Percentiles rank a stretch among this genome's conserved stretches.
These are phyloP conservation scores for Mentha longifolia DNA, from an alignment of 257 asterid species.

Conservation along the genomic window DNA sequence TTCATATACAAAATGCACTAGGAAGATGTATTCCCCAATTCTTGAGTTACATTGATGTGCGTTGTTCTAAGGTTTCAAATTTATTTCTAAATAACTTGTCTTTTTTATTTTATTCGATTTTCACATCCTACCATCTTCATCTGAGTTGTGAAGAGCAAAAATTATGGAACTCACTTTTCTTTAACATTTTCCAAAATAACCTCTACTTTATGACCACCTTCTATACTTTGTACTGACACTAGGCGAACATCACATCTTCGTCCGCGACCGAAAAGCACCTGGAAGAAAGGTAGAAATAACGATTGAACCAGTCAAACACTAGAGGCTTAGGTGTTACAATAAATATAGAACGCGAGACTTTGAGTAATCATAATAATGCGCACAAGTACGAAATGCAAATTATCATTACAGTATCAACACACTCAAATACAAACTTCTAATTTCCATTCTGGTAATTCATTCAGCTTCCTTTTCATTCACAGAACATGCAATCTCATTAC, in stretches of 20 bases:
- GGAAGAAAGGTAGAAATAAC: constrained; percentile 13
- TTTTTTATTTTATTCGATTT: neutral
- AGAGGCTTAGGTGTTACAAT: neutral
- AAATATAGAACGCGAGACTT: neutral
- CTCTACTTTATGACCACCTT: constrained; percentile 34
- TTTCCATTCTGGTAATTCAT: neutral
- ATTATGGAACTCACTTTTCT: constrained; percentile 36
- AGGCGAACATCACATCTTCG: constrained; percentile 41
- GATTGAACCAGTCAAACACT: neutral
- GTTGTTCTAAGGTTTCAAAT: no score
- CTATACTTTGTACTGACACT: constrained; percentile 33
- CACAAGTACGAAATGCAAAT: neutral
- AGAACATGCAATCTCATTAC: neutral
- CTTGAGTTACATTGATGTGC: no score
- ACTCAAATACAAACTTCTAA: neutral
- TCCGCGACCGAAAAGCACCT: constrained; percentile 44
- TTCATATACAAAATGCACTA: no score
- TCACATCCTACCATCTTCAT: neutral
- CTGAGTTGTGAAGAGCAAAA: constrained; percentile 4
- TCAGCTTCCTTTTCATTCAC: neutral
- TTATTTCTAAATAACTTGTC: no score
- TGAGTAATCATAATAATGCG: neutral
- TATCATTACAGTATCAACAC: neutral
- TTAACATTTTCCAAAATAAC: constrained; percentile 30
- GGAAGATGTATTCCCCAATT: no score